Conservation (phyloP, 805 yeast species). For the Lipomyces anomalus region DNA sequence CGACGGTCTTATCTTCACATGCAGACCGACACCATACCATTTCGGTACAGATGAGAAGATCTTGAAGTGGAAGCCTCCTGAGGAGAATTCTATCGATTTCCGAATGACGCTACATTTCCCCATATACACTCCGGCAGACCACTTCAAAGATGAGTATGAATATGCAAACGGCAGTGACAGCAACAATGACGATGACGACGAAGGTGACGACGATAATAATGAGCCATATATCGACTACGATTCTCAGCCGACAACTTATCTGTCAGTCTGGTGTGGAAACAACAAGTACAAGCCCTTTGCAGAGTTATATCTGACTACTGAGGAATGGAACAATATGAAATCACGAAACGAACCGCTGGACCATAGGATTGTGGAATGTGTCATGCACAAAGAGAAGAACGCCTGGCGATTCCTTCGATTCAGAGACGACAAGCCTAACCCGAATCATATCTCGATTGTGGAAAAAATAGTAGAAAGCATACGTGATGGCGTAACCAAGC, state of each 20-base stretch:
- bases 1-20: conserved; percentile 92
- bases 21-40: conserved; percentile 78
- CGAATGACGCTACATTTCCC: conserved; percentile 61
- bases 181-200: conserved; percentile 24
- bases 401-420: conserved; percentile 83
- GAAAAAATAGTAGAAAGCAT: conserved; percentile 78
- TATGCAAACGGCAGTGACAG: not conserved
- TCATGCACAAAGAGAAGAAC: conserved; percentile 53
- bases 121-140: conserved; percentile 43
- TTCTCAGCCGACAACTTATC: conserved; percentile 60
- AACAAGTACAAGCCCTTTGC: conserved; percentile 60
- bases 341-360: conserved; percentile 71
- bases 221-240: conserved; percentile 70
- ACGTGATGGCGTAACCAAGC: conserved; percentile 74
- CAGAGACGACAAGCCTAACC: conserved; percentile 87
- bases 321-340: conserved; percentile 77
- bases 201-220: conserved; percentile 34
- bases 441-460: conserved; percentile 77
- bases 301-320: conserved; percentile 54
- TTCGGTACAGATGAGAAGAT: conserved; percentile 84
- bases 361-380: conserved; percentile 82
- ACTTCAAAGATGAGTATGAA: not conserved
- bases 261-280: conserved; percentile 76
- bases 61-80: conserved; percentile 95
- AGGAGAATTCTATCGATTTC: conserved; percentile 91